Evolutionary conservation across 495 filamentous ascomycete species (phyloP).

Genomic region (Tuber borchii): DNA sequence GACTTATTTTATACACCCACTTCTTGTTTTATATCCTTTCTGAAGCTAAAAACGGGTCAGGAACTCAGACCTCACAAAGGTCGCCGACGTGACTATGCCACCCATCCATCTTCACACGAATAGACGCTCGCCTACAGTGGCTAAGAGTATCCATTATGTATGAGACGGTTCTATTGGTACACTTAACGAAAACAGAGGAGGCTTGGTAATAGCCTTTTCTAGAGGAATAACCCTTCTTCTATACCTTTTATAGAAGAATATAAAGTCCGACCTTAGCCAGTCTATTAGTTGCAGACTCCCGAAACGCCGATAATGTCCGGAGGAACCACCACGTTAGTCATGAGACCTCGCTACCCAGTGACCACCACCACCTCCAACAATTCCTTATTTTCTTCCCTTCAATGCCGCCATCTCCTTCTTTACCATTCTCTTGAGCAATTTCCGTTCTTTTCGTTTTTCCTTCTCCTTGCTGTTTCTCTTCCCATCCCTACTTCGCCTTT

Average conservation of each 20-base stretch:
- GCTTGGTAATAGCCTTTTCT: background rate
- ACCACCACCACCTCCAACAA: background rate
- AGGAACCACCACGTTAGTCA: background rate
- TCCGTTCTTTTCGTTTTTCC: slow-evolving; percentile 24
- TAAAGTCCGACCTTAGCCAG: background rate
- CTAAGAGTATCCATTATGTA: background rate
- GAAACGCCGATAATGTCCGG: background rate
- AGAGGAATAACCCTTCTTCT: background rate
- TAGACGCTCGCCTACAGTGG: background rate
- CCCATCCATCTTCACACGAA: background rate
- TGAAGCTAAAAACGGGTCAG: background rate
- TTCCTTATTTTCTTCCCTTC: slow-evolving; percentile 12
- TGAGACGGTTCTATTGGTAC: background rate
- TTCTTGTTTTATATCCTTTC: background rate
- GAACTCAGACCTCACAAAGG: background rate
- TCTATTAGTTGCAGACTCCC: background rate
- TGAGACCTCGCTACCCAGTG: background rate
- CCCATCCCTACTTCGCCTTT: slow-evolving; percentile 14
- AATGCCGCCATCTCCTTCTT: slow-evolving; percentile 30
- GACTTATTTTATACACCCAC: background rate
- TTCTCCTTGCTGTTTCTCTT: slow-evolving; percentile 16
- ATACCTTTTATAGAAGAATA: background rate
- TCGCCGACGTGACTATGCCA: background rate
- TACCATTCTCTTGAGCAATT: slow-evolving; percentile 25
- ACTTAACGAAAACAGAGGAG: background rate